Base-by-base conservation (phyloP, 257 asterid species). In the Plectranthus barbatus region DNA sequence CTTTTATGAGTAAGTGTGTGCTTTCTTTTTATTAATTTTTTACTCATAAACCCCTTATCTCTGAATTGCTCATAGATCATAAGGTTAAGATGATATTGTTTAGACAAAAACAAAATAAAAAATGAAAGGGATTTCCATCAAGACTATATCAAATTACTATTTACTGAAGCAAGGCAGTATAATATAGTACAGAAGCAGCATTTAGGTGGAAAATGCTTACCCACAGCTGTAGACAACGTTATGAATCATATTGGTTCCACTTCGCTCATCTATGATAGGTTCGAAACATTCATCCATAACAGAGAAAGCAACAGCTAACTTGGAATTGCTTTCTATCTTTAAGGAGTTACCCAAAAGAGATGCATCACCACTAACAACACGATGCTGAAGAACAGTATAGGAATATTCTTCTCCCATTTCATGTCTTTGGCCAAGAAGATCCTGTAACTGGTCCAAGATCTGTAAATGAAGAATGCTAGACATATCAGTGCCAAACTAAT, bases 351-450 rank as follows among this genome's bases (percentile, higher is more conserved):
- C 76, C 64, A 66, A 50, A 45, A 44, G 57, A 56, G 76, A 60
- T 48, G 62, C 62, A 69, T 84, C 84, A 45, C 64, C 57, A 60
- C 60, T 69, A 72, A 79, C 76, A 68, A 62, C 84, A 49, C 74
- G 77, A 65, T 74, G 80, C 55, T 66, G 91, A 75, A 87, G 94
- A 77, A 87, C 47, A 34, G 91, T 80, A 73, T 92, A 90, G 37
- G 87, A 84, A 78, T 79, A 90, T 19, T 92, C 97, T 52, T 79
- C 87, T 40, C 79, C 89, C 45, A 86, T 73, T 66, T 90, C 89
- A 63, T 87, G 85, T 72, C 73, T 84, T 50, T 80, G 77, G 45
- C 96, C 97, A 57, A 84, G 79, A 76, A 89, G 91, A 74, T 17
- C 69, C 77, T 68, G 83, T 48, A 93, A 87, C 72, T 58, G 71